Conservation (phyloP, 495 filamentous ascomycete species). For the Halenospora varia region DNA sequence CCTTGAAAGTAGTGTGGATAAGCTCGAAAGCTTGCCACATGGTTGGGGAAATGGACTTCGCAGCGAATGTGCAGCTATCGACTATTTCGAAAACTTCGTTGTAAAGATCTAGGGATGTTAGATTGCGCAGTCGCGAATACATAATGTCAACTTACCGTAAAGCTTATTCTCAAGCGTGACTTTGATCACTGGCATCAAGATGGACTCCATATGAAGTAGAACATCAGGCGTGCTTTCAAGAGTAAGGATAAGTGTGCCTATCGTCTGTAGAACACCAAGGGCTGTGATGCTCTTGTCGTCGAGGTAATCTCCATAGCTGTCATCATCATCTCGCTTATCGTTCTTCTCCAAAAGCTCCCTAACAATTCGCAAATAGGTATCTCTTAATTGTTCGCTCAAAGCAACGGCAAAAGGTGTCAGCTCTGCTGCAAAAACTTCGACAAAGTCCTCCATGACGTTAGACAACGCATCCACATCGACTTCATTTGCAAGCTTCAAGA, state of each 20-base stretch:
- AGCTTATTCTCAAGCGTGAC: slow-evolving; percentile 97
- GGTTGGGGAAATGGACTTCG: slow-evolving; percentile 87
- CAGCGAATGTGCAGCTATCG: slow-evolving; percentile 98
- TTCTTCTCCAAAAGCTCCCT: slow-evolving; percentile 86
- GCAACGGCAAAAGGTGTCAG: slow-evolving; percentile 98
- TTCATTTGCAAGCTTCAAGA: slow-evolving; percentile 93
- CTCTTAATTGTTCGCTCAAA: slow-evolving; percentile 89
- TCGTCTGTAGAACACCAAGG: slow-evolving; percentile 93
- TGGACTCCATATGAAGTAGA: slow-evolving; percentile 85
- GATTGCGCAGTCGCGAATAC: slow-evolving; percentile 2
- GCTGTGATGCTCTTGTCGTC: slow-evolving; percentile 99
- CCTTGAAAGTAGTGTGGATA: slow-evolving; percentile 95
- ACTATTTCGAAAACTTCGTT: slow-evolving; percentile 99
- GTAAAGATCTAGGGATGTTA: slow-evolving; percentile 59
- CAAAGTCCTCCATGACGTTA: slow-evolving; percentile 99
- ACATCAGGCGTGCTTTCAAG: slow-evolving; percentile 96
- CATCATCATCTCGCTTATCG: slow-evolving; percentile 64
- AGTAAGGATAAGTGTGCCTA: slow-evolving; percentile 94
- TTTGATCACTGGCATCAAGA: slow-evolving; percentile 93
- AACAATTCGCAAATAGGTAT: slow-evolving; percentile 94
- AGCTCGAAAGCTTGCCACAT: slow-evolving; percentile 99
- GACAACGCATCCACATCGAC: slow-evolving; percentile 90
- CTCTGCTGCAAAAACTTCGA: slow-evolving; percentile 94
- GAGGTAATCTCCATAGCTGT: slow-evolving; percentile 78
- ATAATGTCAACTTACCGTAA: slow-evolving; percentile 51